These are phyloP conservation scores for Vaccinium vitisidaea DNA, from an alignment of 148 eudicot genomes.

Conservation along the genomic window DNA sequence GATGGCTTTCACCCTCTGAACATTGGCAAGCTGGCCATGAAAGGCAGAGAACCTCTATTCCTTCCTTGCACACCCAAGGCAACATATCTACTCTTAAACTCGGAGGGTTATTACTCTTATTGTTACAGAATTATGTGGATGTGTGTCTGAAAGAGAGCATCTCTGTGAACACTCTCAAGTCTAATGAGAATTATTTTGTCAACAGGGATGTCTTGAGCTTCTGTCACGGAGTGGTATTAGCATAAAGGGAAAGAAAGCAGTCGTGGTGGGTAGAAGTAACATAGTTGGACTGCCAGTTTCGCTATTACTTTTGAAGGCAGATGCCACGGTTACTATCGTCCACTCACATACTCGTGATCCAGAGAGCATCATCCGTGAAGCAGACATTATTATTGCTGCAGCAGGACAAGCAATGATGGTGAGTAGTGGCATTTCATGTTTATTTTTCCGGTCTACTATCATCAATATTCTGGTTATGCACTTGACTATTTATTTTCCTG, in stretches of 20 bases:
- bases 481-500: neutral
- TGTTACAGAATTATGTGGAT: neutral
- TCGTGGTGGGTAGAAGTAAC: slow-evolving; percentile 97
- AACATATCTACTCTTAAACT: slow-evolving; percentile 32
- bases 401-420: slow-evolving; percentile 99
- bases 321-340: slow-evolving; percentile 86
- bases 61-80: slow-evolving; percentile 98
- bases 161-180: neutral
- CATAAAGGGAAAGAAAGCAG: slow-evolving; percentile 83
- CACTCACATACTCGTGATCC: slow-evolving; percentile 87
- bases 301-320: slow-evolving; percentile 83
- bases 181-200: neutral
- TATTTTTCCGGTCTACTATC: neutral
- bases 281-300: slow-evolving; percentile 86
- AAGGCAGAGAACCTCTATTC: slow-evolving; percentile 97
- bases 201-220: slow-evolving; percentile 61
- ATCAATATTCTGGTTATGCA: neutral
- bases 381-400: slow-evolving; percentile 93
- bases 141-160: neutral
- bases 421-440: slow-evolving; percentile 7
- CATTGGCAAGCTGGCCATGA: slow-evolving; percentile 99
- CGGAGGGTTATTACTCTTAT: slow-evolving; percentile 17
- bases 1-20: slow-evolving; percentile 99
- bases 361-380: slow-evolving; percentile 73
- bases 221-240: slow-evolving; percentile 64